Base-by-base conservation (phyloP, 768 basidiomycete genomes). In the Inosperma sp. region DNA sequence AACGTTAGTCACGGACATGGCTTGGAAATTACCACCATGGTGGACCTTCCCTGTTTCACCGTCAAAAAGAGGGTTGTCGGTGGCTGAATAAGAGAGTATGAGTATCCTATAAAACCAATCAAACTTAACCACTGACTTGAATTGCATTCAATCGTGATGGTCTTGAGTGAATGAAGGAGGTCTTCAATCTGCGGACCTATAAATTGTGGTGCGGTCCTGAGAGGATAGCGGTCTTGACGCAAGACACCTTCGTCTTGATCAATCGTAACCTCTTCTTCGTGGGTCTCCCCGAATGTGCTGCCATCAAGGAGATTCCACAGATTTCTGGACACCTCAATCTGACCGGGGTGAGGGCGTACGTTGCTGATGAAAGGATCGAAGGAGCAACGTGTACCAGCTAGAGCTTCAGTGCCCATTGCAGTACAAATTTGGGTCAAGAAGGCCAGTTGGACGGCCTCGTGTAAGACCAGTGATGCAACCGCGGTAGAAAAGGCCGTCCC, bases 1-100 rank as follows among this genome's bases (percentile, higher is more conserved):
- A 10, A 83, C 81, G 49, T 88, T 90, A 7, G 88, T 88, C 33
- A 93, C 82, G 3, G 88, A 74, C 77, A 89, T 86, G 0, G 88
- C 88, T 63, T 93, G 90, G 80, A 93, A 93, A 64, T 93, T 93
- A 13, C 91, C 91, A 25, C 88, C 91, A 49, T 91, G 78, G 64
- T 91, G 86, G 16, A 91, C 73, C 45, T 69, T 71, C 2, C 81
- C 81, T 5, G 78, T 79, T 57, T 82, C 75, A 34, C 75, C 75
- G 54, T 93, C 86, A 31, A 92, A 73, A 7, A 93, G 77, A 1
- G 91, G 91, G 62, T 93, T 93, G 62, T 93, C 91, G 4, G 91
- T 93, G 16, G 91, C 84, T 87, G 48, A 37, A 31, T 41, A 35
- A 16, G 6, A 27, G 42, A 48, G 48, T 3, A 42, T 30, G 23